These are phyloP conservation scores for Syzygium oleosum DNA, from an alignment of 345 rosid genomes.

Conservation along the genomic window DNA sequence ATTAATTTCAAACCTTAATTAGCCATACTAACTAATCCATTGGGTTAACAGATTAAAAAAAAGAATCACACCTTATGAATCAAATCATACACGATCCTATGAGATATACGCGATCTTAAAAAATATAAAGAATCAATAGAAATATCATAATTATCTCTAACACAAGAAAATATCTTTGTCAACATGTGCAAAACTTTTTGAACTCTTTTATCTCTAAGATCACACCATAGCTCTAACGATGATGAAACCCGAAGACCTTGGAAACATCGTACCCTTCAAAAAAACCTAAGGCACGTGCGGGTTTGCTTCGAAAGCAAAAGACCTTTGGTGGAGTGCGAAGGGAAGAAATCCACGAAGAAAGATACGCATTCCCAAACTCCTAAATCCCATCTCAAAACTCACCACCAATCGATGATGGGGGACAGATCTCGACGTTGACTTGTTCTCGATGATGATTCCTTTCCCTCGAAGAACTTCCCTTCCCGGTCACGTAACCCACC, in stretches of 20 bases:
- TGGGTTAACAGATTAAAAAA: not conserved
- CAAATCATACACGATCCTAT: rapidly evolving
- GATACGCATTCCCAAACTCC: not conserved
- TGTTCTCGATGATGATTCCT: not conserved
- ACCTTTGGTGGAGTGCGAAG: not conserved
- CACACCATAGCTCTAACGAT: not conserved
- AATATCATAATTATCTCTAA: not conserved
- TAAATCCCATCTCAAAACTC: not conserved
- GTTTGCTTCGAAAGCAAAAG: not conserved
- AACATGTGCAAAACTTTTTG: not conserved
- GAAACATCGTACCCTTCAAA: not conserved
- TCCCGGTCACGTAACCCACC: not conserved
- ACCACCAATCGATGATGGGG: not conserved
- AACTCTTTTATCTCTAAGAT: not conserved
- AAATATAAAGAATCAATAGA: not conserved
- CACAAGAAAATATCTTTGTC: not conserved
- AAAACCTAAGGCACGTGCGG: not conserved
- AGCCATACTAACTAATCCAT: not conserved
- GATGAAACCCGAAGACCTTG: not conserved
- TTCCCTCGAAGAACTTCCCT: not conserved
- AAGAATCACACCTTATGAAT: not conserved
- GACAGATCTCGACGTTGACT: not conserved
- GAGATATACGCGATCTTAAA: rapidly evolving
- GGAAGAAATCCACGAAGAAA: not conserved
- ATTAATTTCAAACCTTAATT: not conserved